Evolutionary conservation across 169 alveolate genomes (phyloP), one percentile per base, ranked within the genome.

Genomic region (Eimeria sp.): DNA sequence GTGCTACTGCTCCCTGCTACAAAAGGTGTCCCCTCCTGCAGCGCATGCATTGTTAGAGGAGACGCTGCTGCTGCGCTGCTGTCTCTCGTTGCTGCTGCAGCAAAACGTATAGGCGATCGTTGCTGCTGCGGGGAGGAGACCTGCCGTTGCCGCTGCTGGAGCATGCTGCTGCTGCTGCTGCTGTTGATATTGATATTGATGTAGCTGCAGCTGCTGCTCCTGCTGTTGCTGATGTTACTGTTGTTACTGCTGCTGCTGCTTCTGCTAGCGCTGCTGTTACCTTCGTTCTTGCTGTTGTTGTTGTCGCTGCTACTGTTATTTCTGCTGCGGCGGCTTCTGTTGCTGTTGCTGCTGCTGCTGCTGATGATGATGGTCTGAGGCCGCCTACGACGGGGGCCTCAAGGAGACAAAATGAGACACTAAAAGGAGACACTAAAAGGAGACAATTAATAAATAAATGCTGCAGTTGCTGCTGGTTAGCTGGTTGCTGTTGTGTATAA

Each of bases 151-250:
- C 4, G 73, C 73, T 6, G 73, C 73, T 25, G 5, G 43, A 4
- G 18, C 13, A 30, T 63, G 73, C 30, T 63, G 73, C 73, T 63
- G 73, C 73, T 63, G 73, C 43, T 63, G 73, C 4, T 63, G 73
- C 30, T 14, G 73, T 3, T 63, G 43, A 30, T 63, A 40, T 2
- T 63, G 43, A 30, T 25, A 14, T 25, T 72, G 83, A 22, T 72
- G 83, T n/a, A 34, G 83, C 83, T 72, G 80, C 14, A 34, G 54
- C 4, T 72, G 83, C 51, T 72, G 83, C 83, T 34, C 57, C 51
- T 9, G 83, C 6, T 14, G 58, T 16, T 11, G 83, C 54, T 72
- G 47, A 4, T 4, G 57, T 51, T 9, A 25, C 73, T 63, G 43
- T 13, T 14, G 73, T 40, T 63, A 40, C 73, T 63, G 73, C 73